Percentiles rank a stretch among this genome's conserved stretches.
Conservation (phyloP, 441 rosid species). For the Biscutella laevigata region DNA sequence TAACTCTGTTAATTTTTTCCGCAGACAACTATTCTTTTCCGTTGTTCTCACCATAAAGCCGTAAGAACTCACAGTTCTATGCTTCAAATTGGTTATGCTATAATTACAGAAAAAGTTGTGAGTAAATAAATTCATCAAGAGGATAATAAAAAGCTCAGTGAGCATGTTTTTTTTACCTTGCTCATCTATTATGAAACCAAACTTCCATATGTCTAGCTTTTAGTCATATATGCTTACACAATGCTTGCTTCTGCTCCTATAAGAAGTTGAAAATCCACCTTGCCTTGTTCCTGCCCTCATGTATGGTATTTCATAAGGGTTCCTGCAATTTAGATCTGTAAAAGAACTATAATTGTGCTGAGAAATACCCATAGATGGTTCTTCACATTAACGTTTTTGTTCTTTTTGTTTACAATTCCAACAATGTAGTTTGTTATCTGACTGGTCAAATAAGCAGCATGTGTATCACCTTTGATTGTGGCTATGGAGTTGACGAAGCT, state of each 20-base stretch:
- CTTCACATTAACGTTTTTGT: conserved; percentile 73
- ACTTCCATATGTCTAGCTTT: conserved; percentile 91
- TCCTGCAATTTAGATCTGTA: too few relatives aligned
- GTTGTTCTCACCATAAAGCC: conserved; percentile 87
- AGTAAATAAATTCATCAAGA: background rate
- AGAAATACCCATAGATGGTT: conserved; percentile 94
- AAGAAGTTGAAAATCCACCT: background rate
- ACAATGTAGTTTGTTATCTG: conserved; percentile 78
- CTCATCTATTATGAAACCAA: conserved; percentile 98
- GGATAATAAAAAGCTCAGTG: background rate
- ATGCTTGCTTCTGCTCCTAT: conserved; percentile 78
- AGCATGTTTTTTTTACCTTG: conserved; percentile 44
- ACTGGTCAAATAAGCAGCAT: conserved; percentile 76
- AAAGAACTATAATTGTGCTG: too few relatives aligned
- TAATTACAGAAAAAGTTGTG: background rate
- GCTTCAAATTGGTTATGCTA: conserved; percentile 88
- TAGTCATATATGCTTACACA: conserved; percentile 85
- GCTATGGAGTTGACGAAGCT: conserved; percentile 88
- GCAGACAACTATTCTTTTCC: conserved; percentile 82
- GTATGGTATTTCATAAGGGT: too few relatives aligned
- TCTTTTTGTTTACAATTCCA: conserved; percentile 68
- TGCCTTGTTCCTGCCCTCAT: too few relatives aligned
- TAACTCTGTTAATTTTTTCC: conserved; percentile 81
- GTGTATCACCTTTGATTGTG: conserved; percentile 97
- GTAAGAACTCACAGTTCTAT: conserved; percentile 82